Evolutionary conservation across 768 basidiomycete genomes (phyloP).

Genomic region (Erythrobasidium yunnanense): DNA sequence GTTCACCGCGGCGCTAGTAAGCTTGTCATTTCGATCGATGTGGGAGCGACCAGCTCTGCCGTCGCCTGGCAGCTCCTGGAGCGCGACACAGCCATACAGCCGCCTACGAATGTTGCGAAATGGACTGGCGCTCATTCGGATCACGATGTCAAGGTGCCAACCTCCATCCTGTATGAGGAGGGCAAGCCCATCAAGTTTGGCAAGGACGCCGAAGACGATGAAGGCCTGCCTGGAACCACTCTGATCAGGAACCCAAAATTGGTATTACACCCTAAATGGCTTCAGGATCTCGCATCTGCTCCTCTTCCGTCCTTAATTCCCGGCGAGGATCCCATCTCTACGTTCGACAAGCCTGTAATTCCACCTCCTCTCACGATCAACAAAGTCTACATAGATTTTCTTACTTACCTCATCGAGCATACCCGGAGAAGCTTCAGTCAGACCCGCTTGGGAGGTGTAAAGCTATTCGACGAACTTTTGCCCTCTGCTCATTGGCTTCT

Average conservation of each 20-base stretch:
- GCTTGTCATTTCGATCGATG: not conserved
- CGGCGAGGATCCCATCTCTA: not conserved
- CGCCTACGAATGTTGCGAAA: not conserved
- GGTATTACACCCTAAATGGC: not conserved
- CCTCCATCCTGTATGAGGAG: not conserved
- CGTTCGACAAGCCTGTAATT: not conserved
- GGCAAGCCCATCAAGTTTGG: not conserved
- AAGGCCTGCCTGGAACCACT: not conserved
- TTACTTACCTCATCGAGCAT: not conserved
- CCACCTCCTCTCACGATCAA: not conserved
- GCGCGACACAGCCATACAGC: not conserved
- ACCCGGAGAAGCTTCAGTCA: not conserved
- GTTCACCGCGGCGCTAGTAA: not conserved
- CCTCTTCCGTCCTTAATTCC: not conserved
- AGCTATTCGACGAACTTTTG: not conserved
- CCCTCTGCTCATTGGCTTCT: not conserved
- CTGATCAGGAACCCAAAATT: not conserved
- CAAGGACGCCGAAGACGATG: not conserved
- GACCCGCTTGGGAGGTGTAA: not conserved
- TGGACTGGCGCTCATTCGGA: not conserved
- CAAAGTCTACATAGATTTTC: not conserved
- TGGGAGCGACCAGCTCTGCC: not conserved
- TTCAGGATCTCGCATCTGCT: not conserved
- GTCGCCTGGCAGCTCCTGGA: not conserved
- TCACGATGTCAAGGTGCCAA: not conserved